Conservation (phyloP, 129 eudicot genomes). For the Flaveria robusta region DNA sequence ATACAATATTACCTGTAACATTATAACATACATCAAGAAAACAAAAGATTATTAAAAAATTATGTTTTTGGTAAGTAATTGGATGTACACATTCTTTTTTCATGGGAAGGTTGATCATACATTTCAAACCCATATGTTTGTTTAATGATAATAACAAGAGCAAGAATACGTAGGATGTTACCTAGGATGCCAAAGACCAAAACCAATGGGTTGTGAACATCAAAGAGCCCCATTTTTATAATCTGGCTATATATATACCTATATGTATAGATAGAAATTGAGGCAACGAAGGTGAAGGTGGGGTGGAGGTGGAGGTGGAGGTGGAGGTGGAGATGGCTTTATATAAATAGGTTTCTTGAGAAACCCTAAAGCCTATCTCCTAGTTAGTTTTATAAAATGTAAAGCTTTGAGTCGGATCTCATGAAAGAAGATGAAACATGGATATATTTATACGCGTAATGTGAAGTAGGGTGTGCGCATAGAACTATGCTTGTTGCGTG, state of each 20-base stretch:
- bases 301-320: background rate
- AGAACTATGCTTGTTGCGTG: slow-evolving; percentile 64
- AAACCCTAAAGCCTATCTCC: slow-evolving; percentile 25
- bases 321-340: slow-evolving; percentile 29
- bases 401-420: slow-evolving; percentile 11
- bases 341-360: slow-evolving; percentile 20
- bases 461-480: slow-evolving; percentile 21
- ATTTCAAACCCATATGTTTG: background rate
- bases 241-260: background rate
- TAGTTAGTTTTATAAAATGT: slow-evolving; percentile 1
- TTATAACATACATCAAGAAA: background rate
- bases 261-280: background rate
- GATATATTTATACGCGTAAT: slow-evolving; percentile 38
- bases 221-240: slow-evolving; percentile 56
- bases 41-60: background rate
- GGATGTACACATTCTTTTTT: slow-evolving; percentile 17
- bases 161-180: slow-evolving; percentile 21
- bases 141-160: background rate
- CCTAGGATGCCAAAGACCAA: slow-evolving; percentile 71
- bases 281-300: background rate
- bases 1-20: slow-evolving; percentile 68
- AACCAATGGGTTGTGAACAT: slow-evolving; percentile 53
- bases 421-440: slow-evolving; percentile 19
- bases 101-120: slow-evolving; percentile 32
- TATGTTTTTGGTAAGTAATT: background rate